Percentiles rank a stretch among this genome's conserved stretches.
phyloP scores from a whole-genome alignment of 345 rosid species.

The Citrus unshiu region DNA sequence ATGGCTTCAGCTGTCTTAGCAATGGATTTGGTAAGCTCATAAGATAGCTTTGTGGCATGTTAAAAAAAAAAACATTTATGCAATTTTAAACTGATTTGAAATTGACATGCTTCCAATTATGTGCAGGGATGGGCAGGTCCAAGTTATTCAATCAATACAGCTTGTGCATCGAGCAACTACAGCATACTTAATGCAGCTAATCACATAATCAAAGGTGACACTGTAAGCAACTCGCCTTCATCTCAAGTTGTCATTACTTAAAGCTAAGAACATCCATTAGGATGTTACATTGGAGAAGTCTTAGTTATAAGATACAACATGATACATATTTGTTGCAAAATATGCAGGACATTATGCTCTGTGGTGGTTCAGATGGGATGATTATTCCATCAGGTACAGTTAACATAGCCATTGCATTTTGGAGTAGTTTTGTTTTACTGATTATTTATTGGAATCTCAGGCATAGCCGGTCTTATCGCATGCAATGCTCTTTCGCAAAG shows the following conservation, averaged over 20 bases:
- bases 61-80: no score
- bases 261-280: no score
- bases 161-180: conserved; percentile 60
- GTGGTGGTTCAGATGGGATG: conserved; percentile 56
- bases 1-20: no score
- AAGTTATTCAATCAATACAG: conserved; percentile 51
- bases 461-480: conserved; percentile 53
- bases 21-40: no score
- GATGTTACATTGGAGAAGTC: not conserved
- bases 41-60: no score
- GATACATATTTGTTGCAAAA: not conserved
- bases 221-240: conserved; percentile 29
- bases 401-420: no score
- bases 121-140: conserved; percentile 66
- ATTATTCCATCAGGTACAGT: conserved; percentile 43
- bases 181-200: conserved; percentile 58
- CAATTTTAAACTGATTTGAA: no score
- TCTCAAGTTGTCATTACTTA: no score
- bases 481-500: conserved; percentile 49
- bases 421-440: not conserved
- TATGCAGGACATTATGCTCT: conserved; percentile 51
- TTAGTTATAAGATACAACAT: no score
- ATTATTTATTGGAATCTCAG: conserved; percentile 18
- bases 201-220: conserved; percentile 58
- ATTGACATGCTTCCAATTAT: not conserved